Evolutionary conservation across 306 rosid genomes (phyloP), one percentile per base, ranked within the genome.

Genomic region (Malus fusca): DNA sequence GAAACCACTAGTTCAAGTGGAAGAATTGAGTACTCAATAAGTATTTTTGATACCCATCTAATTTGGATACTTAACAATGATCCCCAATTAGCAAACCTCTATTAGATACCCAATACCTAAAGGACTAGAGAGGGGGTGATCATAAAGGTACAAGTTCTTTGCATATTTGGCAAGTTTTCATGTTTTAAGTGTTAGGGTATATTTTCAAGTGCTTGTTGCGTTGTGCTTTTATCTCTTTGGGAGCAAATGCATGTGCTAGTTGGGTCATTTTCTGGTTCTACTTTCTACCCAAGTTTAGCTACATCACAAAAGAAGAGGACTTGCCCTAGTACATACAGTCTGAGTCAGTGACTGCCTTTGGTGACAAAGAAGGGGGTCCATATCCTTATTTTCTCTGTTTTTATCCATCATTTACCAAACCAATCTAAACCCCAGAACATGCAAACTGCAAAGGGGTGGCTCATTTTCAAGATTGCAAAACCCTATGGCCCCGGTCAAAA

Each of bases 341-440:
- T 26, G n/a, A 61, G 19, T 13, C 66, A 25, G 21, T 26, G 9
- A 61, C 15, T 26, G 66, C 3, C 66, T 4, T 14, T 26, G 66
- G 37, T 61, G 37, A 61, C 37, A 14, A 23, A 22, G 19, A 15
- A 11, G 8, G 75, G 82, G 89, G 87, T 83, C 88, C 84, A 77
- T 42, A 6, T 75, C 70, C 75, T 66, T 23, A 37, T 73, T 75
- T 12, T 4, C 52, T 70, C 71, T 78, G 75, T 58, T 84, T 52
- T 72, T 77, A 53, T 77, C 80, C 12, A 66, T 78, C n/a, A 35
- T 58, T 65, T 75, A 72, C 52, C 59, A 48, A 78, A 75, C 70
- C 83, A 77, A 75, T 85, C 74, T 68, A 72, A 68, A 68, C 83
- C 90, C 74, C 80, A 80, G 93, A 86, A 87, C 92, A 86, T 87